These are phyloP conservation scores for Scheffersomyces segobiensis DNA, from an alignment of 1,139 yeast genomes.

Conservation along the genomic window DNA sequence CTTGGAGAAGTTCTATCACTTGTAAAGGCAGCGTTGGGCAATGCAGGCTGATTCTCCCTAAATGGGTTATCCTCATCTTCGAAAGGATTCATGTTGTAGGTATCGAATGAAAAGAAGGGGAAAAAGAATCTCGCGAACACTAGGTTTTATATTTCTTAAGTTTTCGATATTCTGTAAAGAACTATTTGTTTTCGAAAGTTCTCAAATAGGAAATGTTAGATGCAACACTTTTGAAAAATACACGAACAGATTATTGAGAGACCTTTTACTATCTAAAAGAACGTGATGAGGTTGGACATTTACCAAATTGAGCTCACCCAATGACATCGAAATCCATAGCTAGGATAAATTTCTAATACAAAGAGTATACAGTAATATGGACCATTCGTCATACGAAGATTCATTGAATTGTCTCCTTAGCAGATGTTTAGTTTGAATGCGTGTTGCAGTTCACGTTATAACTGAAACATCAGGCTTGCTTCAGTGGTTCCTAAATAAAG, in stretches of 20 bases:
- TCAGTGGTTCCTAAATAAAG: no score
- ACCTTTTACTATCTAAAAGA: background rate
- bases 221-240: background rate
- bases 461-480: no score
- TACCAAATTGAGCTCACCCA: no score
- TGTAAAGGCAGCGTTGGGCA: conserved; percentile 45
- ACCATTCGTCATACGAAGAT: background rate
- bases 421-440: no score
- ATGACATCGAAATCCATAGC: background rate
- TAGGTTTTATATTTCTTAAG: background rate
- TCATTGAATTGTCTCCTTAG: background rate
- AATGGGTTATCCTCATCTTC: conserved; percentile 37
- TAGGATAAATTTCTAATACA: background rate
- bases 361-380: background rate
- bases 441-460: no score
- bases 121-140: background rate
- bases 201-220: conserved; percentile 13
- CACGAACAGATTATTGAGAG: background rate
- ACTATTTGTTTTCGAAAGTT: conserved; percentile 12
- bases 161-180: background rate
- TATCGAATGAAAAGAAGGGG: background rate
- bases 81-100: conserved; percentile 31
- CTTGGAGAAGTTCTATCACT: conserved; percentile 41
- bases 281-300: background rate
- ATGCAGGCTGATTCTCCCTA: conserved; percentile 28